Conservation (phyloP, 2,329 filamentous ascomycete genomes). For the Zasmidium angulare region DNA sequence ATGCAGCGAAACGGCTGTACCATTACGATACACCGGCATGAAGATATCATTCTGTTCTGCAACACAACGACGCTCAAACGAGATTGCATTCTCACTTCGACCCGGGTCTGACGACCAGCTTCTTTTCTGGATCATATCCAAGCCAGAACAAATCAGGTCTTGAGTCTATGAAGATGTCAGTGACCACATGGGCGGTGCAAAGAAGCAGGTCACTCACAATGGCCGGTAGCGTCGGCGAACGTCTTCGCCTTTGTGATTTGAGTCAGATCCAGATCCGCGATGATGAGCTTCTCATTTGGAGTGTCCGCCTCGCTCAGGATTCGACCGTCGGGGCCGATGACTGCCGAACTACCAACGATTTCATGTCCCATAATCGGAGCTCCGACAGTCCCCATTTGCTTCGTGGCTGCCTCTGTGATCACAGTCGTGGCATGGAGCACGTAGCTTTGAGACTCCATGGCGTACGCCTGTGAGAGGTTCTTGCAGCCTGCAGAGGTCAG, state of each 20-base stretch:
- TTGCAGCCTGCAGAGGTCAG: constrained; percentile 37
- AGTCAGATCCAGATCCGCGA: constrained; percentile 52
- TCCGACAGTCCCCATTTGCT: constrained; percentile 43
- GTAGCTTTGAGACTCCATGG: constrained; percentile 56
- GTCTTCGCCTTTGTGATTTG: constrained; percentile 42
- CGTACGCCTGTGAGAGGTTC: constrained; percentile 54
- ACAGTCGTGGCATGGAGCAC: constrained; percentile 56
- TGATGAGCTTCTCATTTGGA: constrained; percentile 49
- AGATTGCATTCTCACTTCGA: neutral
- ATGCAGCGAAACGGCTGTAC: too few relatives aligned
- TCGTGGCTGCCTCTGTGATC: constrained; percentile 46
- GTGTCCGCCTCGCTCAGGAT: constrained; percentile 42
- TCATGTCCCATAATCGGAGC: constrained; percentile 43
- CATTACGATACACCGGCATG: neutral
- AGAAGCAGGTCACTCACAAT: constrained; percentile 34
- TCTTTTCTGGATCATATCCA: constrained; percentile 38
- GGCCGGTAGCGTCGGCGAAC: constrained; percentile 46
- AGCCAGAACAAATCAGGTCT: constrained; percentile 55
- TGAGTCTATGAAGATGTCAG: constrained; percentile 33
- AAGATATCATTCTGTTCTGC: neutral
- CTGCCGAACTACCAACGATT: constrained; percentile 50
- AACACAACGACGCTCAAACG: neutral
- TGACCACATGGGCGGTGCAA: neutral
- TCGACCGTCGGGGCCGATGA: constrained; percentile 55
- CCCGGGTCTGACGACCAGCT: constrained; percentile 16